A percentile compares a stretch with the other conserved stretches of the same genome.
Evolutionary conservation across 148 eudicot genomes (phyloP).

Genomic region (Mesembryanthemum crystallinum): DNA sequence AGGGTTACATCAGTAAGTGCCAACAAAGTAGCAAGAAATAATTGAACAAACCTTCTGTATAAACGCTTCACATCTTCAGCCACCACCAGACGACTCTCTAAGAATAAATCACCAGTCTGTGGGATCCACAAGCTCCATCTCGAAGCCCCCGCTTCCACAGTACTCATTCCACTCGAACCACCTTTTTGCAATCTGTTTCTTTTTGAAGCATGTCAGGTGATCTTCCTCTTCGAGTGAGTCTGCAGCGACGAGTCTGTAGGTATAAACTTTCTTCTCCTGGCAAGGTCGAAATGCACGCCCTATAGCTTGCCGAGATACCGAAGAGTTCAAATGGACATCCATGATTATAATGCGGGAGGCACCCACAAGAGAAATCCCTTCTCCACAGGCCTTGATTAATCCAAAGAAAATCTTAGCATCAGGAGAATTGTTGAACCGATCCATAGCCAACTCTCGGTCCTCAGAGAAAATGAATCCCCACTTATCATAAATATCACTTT

Average conservation of each 20-base stretch:
- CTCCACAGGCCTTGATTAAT: slow-evolving; percentile 90
- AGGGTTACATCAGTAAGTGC: neutral
- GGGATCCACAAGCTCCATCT: slow-evolving; percentile 51
- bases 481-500: slow-evolving; percentile 68
- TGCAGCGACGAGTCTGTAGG: slow-evolving; percentile 71
- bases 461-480: slow-evolving; percentile 60
- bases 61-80: slow-evolving; percentile 58
- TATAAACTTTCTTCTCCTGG: slow-evolving; percentile 65
- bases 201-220: slow-evolving; percentile 68
- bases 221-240: slow-evolving; percentile 83
- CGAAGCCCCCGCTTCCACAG: slow-evolving; percentile 46
- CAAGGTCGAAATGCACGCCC: slow-evolving; percentile 97
- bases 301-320: slow-evolving; percentile 91
- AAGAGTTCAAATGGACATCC: slow-evolving; percentile 81
- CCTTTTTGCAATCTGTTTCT: slow-evolving; percentile 80
- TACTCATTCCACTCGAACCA: slow-evolving; percentile 90
- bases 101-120: slow-evolving; percentile 61
- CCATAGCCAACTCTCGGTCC: slow-evolving; percentile 68
- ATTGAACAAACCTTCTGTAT: slow-evolving; percentile 53
- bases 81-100: slow-evolving; percentile 51
- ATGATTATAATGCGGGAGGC: slow-evolving; percentile 85
- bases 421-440: slow-evolving; percentile 63
- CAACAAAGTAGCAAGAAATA: neutral
- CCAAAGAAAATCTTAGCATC: slow-evolving; percentile 84
- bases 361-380: slow-evolving; percentile 94